Percentiles rank a stretch among this genome's conserved stretches.
phyloP scores from a whole-genome alignment of 805 yeast species.

The Lipomyces kockii region DNA sequence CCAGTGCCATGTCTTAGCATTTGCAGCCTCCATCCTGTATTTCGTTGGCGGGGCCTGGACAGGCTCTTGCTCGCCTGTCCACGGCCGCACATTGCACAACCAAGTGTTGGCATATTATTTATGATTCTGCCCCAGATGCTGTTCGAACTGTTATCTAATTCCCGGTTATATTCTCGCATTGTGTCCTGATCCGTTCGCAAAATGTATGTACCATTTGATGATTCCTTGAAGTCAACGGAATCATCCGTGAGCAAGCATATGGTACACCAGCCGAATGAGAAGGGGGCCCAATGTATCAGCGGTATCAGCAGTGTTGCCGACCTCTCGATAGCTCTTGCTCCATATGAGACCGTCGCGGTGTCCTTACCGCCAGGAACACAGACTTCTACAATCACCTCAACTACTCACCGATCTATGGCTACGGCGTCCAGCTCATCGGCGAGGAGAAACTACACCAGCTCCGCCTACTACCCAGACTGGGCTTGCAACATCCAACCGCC shows the following conservation, averaged over 20 bases:
- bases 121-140: no score
- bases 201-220: not conserved
- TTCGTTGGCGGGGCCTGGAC: no score
- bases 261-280: not conserved
- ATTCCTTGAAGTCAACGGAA: not conserved
- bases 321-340: not conserved
- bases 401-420: not conserved
- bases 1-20: no score
- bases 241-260: not conserved
- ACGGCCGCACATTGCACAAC: no score
- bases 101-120: no score
- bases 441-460: slow-evolving; percentile 15
- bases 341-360: not conserved
- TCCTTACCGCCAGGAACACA: not conserved
- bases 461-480: slow-evolving; percentile 31
- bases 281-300: not conserved
- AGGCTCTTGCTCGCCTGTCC: no score
- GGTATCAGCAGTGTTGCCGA: not conserved
- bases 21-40: no score
- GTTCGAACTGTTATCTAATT: no score
- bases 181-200: not conserved
- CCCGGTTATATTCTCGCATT: not conserved
- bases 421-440: not conserved
- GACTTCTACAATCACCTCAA: not conserved
- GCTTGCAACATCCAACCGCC: slow-evolving; percentile 24